A percentile compares a stretch with the other conserved stretches of the same genome.
These are phyloP conservation scores for Lipomyces spencermartinsiae DNA, from an alignment of 805 yeast genomes.

Conservation along the genomic window DNA sequence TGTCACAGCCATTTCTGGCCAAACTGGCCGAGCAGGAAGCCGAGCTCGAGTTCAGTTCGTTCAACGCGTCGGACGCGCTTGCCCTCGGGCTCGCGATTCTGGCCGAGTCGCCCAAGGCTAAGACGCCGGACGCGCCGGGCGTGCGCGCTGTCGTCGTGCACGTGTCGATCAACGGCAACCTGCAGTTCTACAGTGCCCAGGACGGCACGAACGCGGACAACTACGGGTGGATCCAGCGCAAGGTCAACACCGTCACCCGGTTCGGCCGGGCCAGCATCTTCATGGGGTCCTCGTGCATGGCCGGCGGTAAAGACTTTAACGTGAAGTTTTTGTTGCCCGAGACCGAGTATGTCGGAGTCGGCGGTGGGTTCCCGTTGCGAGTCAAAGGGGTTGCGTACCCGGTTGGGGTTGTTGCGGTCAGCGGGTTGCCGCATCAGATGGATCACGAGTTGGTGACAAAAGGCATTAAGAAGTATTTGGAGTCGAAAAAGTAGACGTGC, in stretches of 20 bases:
- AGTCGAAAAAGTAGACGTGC: not conserved
- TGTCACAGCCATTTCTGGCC: slow-evolving; percentile 9
- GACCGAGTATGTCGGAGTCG: slow-evolving; percentile 22
- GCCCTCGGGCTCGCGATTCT: slow-evolving; percentile 24
- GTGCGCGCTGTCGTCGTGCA: slow-evolving; percentile 31
- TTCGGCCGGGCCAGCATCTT: slow-evolving; percentile 30
- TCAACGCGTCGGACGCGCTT: slow-evolving; percentile 29
- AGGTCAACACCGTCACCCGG: slow-evolving; percentile 32
- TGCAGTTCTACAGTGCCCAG: slow-evolving; percentile 30
- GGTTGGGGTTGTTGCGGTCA: slow-evolving; percentile 30
- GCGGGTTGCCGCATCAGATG: slow-evolving; percentile 29
- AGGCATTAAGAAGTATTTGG: slow-evolving; percentile 21
- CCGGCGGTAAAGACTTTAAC: slow-evolving; percentile 9
- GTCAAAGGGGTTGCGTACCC: slow-evolving; percentile 27
- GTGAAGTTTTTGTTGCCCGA: slow-evolving; percentile 16
- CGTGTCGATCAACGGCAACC: slow-evolving; percentile 27
- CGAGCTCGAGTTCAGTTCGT: slow-evolving; percentile 21
- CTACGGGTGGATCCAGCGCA: slow-evolving; percentile 34
- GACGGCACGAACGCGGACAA: slow-evolving; percentile 35
- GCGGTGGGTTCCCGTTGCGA: slow-evolving; percentile 32
- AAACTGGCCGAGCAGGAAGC: slow-evolving; percentile 23
- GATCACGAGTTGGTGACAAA: slow-evolving; percentile 26
- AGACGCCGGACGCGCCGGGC: slow-evolving; percentile 13
- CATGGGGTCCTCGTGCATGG: slow-evolving; percentile 18
- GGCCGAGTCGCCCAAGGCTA: slow-evolving; percentile 28